These are phyloP conservation scores for Russula ochroleuca DNA, from an alignment of 768 basidiomycete species.

Conservation along the genomic window DNA sequence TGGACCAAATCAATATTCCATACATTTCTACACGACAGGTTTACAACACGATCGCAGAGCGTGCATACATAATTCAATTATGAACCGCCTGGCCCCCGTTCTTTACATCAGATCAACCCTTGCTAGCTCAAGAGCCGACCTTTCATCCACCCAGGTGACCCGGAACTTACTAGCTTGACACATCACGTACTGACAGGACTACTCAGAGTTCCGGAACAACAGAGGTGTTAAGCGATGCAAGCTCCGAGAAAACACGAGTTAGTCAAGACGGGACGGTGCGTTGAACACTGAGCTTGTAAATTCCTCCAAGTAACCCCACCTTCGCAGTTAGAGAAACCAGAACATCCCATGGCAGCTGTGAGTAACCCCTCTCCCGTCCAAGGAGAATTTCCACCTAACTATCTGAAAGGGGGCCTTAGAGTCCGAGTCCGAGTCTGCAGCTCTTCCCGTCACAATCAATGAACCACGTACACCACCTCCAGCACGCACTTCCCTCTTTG, in stretches of 20 bases:
- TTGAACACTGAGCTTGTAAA: background rate
- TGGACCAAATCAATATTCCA: constrained; percentile 10
- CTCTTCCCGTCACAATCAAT: background rate
- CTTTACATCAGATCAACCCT: constrained; percentile 24
- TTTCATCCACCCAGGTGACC: background rate
- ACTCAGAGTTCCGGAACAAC: constrained; percentile 3
- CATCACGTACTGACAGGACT: background rate
- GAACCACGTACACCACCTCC: background rate
- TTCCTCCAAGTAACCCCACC: background rate
- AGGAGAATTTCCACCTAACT: background rate
- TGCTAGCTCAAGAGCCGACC: constrained; percentile 5
- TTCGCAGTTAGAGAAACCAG: constrained; percentile 1
- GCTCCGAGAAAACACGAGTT: background rate
- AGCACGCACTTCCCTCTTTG: background rate
- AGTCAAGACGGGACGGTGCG: background rate
- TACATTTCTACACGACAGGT: background rate
- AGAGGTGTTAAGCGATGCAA: background rate
- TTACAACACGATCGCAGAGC: background rate
- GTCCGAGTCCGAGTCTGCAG: background rate
- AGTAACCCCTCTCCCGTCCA: background rate
- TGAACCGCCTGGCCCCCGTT: constrained; percentile 20
- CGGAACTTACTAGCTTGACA: background rate
- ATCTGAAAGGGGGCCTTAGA: background rate
- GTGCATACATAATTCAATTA: background rate
- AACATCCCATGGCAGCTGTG: background rate